Percentiles rank a stretch among this genome's conserved stretches.
Conservation (phyloP, 2,329 filamentous ascomycete species). For the Metarhizium album region DNA sequence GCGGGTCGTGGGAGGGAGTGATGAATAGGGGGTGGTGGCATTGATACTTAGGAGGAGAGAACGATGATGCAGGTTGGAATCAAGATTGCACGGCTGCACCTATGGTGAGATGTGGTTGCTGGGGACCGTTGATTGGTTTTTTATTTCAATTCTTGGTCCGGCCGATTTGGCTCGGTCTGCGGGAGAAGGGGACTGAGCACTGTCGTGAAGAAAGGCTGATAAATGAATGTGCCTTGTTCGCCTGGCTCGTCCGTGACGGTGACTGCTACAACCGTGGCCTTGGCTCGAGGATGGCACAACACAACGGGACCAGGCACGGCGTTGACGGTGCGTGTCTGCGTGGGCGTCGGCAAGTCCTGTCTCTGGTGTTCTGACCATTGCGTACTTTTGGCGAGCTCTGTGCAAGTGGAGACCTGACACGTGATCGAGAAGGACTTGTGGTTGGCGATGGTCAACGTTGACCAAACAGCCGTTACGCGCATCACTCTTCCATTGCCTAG, state of each 20-base stretch:
- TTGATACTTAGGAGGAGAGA: neutral
- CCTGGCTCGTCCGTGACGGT: neutral
- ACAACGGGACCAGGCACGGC: no score
- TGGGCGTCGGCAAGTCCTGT: no score
- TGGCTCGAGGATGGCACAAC: no score
- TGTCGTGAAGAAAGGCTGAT: neutral
- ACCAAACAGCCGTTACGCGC: neutral
- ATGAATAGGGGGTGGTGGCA: neutral
- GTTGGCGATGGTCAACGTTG: neutral
- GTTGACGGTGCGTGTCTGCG: neutral
- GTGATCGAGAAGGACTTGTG: no score
- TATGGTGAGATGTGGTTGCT: neutral
- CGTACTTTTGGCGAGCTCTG: no score
- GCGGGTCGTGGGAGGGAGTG: neutral
- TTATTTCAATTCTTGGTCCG: neutral
- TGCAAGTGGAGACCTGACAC: no score
- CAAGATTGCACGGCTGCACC: slow-evolving; percentile 2
- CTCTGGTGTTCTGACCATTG: no score
- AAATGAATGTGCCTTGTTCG: neutral
- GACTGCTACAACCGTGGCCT: neutral
- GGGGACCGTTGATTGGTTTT: neutral
- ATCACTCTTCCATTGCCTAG: neutral
- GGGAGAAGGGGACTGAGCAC: neutral
- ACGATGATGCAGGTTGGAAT: slow-evolving; percentile 4
- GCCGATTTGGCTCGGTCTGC: neutral